Conservation (phyloP, 1,284 basidiomycete genomes). For the Acaromyces ingoldii region DNA sequence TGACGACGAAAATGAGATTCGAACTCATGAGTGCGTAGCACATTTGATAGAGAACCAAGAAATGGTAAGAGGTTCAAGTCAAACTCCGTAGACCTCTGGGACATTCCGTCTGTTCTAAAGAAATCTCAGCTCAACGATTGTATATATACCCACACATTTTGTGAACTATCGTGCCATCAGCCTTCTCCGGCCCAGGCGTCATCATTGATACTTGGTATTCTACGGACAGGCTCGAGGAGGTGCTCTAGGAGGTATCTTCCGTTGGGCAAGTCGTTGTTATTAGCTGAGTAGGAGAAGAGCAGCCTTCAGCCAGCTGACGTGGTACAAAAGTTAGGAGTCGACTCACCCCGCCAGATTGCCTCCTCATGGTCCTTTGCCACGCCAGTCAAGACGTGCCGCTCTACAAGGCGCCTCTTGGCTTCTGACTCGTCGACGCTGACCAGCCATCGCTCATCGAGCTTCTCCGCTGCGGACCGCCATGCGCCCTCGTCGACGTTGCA, state of each 20-base stretch:
- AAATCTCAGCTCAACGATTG: no score
- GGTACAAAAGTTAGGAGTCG: no score
- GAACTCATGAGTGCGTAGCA: no score
- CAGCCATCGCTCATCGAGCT: slow-evolving; percentile 75
- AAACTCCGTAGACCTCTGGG: no score
- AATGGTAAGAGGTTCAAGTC: no score
- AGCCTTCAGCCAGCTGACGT: slow-evolving; percentile 41
- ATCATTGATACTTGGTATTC: slow-evolving; percentile 5
- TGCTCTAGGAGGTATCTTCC: slow-evolving; percentile 44
- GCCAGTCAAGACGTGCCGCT: slow-evolving; percentile 69
- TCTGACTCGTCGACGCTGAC: slow-evolving; percentile 62
- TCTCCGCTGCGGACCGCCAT: slow-evolving; percentile 65
- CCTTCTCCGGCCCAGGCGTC: slow-evolving; percentile 2
- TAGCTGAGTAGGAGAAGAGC: slow-evolving; percentile 15
- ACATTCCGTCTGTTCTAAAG: no score
- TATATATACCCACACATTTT: no score
- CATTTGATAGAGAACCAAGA: no score
- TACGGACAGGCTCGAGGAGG: slow-evolving; percentile 22
- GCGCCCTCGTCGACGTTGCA: slow-evolving; percentile 66
- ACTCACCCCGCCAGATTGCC: slow-evolving; percentile 66
- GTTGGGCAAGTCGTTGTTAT: slow-evolving; percentile 48
- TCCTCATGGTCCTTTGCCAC: slow-evolving; percentile 65
- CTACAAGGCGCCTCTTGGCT: slow-evolving; percentile 65
- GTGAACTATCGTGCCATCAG: background rate
- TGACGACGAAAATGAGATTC: no score